These are phyloP conservation scores for Mariannaea sp. DNA, from an alignment of 2,329 filamentous ascomycete genomes.

Conservation along the genomic window DNA sequence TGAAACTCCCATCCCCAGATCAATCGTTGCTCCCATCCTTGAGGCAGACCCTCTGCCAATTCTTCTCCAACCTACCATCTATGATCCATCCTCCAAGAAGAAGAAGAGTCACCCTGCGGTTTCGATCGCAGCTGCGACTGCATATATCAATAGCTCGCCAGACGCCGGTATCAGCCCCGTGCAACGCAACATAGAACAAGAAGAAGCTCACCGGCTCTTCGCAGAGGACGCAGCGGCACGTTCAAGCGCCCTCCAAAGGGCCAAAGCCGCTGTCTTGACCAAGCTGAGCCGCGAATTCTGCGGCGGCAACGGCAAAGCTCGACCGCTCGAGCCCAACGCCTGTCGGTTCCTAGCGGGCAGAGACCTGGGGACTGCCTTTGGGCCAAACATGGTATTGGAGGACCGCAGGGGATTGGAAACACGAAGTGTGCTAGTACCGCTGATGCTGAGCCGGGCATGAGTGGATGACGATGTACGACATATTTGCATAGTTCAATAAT, in stretches of 20 bases:
- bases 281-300: constrained; percentile 61
- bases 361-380: constrained; percentile 40
- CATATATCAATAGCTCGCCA: constrained; percentile 20
- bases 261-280: constrained; percentile 63
- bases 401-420: constrained; percentile 57
- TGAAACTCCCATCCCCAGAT: constrained; percentile 38
- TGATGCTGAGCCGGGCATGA: constrained; percentile 58
- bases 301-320: constrained; percentile 38
- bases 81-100: constrained; percentile 49
- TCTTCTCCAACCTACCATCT: constrained; percentile 62
- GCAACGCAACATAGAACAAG: constrained; percentile 62
- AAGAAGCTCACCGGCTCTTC: constrained; percentile 59
- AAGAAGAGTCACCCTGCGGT: neutral
- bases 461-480: neutral
- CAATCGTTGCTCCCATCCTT: constrained; percentile 55
- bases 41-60: constrained; percentile 54
- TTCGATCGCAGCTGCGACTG: neutral
- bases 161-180: constrained; percentile 59
- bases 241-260: constrained; percentile 59
- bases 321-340: constrained; percentile 42
- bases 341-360: constrained; percentile 41
- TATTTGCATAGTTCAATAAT: constrained; percentile 2
- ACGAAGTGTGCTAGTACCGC: constrained; percentile 59
- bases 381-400: constrained; percentile 45
- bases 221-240: constrained; percentile 63